A percentile compares a stretch with the other conserved stretches of the same genome.
phyloP scores from a whole-genome alignment of 2,329 filamentous ascomycete genomes.

The Exophiala spinifera region DNA sequence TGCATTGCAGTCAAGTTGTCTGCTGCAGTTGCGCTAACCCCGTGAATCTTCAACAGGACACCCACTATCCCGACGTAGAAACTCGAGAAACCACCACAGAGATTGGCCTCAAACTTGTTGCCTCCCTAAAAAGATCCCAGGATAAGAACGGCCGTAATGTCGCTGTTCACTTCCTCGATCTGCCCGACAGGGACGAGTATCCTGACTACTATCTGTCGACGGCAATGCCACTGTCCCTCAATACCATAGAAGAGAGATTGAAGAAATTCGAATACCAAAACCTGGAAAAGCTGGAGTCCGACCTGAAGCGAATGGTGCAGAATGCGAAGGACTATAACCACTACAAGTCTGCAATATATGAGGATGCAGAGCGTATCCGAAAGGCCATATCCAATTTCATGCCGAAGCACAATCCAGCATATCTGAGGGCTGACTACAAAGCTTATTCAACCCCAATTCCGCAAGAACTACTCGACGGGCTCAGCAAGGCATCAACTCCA shows the following conservation, averaged over 20 bases:
- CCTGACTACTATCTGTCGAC: slow-evolving; percentile 76
- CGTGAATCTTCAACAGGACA: slow-evolving; percentile 21
- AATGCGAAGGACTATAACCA: slow-evolving; percentile 85
- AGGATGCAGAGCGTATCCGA: slow-evolving; percentile 80
- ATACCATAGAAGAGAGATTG: slow-evolving; percentile 72
- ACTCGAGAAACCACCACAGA: slow-evolving; percentile 66
- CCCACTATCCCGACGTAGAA: slow-evolving; percentile 45
- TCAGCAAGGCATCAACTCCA: slow-evolving; percentile 16
- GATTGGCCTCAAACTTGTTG: slow-evolving; percentile 69
- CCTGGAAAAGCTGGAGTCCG: slow-evolving; percentile 74
- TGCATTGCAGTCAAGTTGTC: not conserved
- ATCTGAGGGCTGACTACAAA: slow-evolving; percentile 65
- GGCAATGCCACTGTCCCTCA: slow-evolving; percentile 73
- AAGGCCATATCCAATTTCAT: slow-evolving; percentile 86
- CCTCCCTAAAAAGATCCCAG: slow-evolving; percentile 69
- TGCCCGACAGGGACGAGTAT: slow-evolving; percentile 55
- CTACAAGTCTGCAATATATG: slow-evolving; percentile 67
- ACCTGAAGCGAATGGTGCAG: slow-evolving; percentile 80
- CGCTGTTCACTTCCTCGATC: slow-evolving; percentile 69
- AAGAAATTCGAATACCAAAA: slow-evolving; percentile 64
- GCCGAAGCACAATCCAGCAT: slow-evolving; percentile 81
- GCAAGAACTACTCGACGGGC: slow-evolving; percentile 42
- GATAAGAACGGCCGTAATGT: slow-evolving; percentile 81
- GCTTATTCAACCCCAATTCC: slow-evolving; percentile 72
- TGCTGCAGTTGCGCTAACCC: slow-evolving; percentile 11